A percentile compares a stretch with the other conserved stretches of the same genome.
phyloP scores from a whole-genome alignment of 805 yeast species.

The Candida tammaniensis region DNA sequence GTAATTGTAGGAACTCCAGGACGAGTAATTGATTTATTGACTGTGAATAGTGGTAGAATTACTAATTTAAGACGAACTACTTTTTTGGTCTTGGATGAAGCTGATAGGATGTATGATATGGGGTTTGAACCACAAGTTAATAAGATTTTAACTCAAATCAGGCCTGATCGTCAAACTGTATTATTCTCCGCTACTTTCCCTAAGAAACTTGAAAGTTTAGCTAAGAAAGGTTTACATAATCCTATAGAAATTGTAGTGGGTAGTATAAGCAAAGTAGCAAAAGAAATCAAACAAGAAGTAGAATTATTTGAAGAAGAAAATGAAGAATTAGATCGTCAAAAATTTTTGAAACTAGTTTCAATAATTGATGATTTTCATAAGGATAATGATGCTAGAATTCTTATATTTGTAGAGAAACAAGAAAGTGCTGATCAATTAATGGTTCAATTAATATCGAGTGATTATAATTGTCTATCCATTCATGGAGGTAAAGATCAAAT shows the following conservation, averaged over 20 bases:
- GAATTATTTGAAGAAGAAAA: slow-evolving; percentile 51
- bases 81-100: slow-evolving; percentile 89
- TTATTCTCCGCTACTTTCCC: slow-evolving; percentile 95
- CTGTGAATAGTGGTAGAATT: slow-evolving; percentile 79
- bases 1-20: slow-evolving; percentile 95
- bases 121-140: slow-evolving; percentile 96
- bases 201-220: slow-evolving; percentile 69
- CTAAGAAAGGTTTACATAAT: slow-evolving; percentile 55
- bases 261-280: slow-evolving; percentile 74
- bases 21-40: slow-evolving; percentile 80
- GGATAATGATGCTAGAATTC: slow-evolving; percentile 46
- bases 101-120: slow-evolving; percentile 94
- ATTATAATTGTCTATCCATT: slow-evolving; percentile 62
- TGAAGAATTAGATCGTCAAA: slow-evolving; percentile 41
- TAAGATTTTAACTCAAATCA: slow-evolving; percentile 68
- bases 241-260: slow-evolving; percentile 83
- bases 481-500: slow-evolving; percentile 92
- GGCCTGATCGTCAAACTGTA: slow-evolving; percentile 88
- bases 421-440: slow-evolving; percentile 75
- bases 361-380: slow-evolving; percentile 49
- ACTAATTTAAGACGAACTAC: slow-evolving; percentile 67
- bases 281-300: slow-evolving; percentile 72
- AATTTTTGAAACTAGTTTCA: slow-evolving; percentile 53
- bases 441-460: slow-evolving; percentile 48
- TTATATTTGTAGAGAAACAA: slow-evolving; percentile 87